Evolutionary conservation across 805 yeast species (phyloP).

Genomic region (Wickerhamomyces canadensis): DNA sequence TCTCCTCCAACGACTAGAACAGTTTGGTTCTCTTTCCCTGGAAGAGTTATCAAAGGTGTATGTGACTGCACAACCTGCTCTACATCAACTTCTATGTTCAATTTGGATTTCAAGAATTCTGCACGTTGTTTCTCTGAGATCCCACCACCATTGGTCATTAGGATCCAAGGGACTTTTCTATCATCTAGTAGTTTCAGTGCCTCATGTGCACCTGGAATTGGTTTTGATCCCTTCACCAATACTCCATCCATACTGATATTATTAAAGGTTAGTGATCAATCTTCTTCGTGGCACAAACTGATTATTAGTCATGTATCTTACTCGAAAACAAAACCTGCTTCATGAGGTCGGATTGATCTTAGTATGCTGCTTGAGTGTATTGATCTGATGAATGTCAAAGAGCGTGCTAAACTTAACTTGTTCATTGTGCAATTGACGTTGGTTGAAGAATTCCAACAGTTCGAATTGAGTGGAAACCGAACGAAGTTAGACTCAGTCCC

Average conservation of each 20-base stretch:
- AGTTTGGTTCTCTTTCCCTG: conserved; percentile 42
- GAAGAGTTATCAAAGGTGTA: conserved; percentile 71
- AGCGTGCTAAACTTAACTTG: background rate
- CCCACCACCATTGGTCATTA: conserved; percentile 92
- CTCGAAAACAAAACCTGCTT: conserved; percentile 20
- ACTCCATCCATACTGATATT: conserved; percentile 75
- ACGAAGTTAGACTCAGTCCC: too few species aligned
- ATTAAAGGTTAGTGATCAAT: conserved; percentile 13
- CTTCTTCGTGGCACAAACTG: too few species aligned
- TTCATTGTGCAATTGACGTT: background rate
- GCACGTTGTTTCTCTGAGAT: conserved; percentile 58
- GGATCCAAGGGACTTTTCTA: conserved; percentile 64
- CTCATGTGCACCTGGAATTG: conserved; percentile 59
- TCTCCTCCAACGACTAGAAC: conserved; percentile 86
- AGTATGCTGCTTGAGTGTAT: conserved; percentile 2
- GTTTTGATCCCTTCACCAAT: conserved; percentile 61
- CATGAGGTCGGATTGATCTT: conserved; percentile 8
- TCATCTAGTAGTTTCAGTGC: conserved; percentile 52
- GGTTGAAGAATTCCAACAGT: too few species aligned
- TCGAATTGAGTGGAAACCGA: too few species aligned
- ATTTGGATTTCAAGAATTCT: conserved; percentile 38
- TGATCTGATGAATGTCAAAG: background rate
- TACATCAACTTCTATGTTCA: conserved; percentile 28
- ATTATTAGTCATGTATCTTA: conserved; percentile 1
- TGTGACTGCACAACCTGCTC: conserved; percentile 79